Conservation (phyloP, 2,329 filamentous ascomycete species). For the Penicillium occitanis region DNA sequence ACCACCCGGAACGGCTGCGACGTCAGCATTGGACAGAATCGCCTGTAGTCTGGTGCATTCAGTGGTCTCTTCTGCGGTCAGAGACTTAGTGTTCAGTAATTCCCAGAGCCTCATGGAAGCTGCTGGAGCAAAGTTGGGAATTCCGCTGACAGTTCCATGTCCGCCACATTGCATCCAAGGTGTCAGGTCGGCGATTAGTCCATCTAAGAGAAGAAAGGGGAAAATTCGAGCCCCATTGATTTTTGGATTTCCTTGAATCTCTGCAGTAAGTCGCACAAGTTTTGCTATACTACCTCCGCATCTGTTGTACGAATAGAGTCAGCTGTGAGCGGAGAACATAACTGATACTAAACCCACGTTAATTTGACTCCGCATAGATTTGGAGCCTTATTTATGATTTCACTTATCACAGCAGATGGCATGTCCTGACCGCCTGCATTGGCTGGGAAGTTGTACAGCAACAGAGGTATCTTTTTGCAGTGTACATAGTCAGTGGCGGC, state of each 20-base stretch:
- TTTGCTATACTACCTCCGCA: constrained; percentile 29
- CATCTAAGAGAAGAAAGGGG: constrained; percentile 28
- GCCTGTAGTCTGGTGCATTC: constrained; percentile 25
- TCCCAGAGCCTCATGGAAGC: constrained; percentile 28
- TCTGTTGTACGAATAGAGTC: constrained; percentile 16
- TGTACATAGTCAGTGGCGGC: neutral
- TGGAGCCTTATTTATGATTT: constrained; percentile 23
- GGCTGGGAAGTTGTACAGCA: constrained; percentile 28
- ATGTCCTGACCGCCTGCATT: constrained; percentile 29
- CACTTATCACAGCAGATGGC: constrained; percentile 26
- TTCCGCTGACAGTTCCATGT: constrained; percentile 29
- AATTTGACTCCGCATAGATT: constrained; percentile 29
- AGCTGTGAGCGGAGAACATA: neutral
- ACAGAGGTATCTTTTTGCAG: constrained; percentile 24
- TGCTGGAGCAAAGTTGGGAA: constrained; percentile 28
- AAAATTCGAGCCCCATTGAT: constrained; percentile 23
- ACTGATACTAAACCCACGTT: constrained; percentile 23
- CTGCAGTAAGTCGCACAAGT: constrained; percentile 24
- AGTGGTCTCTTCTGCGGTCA: constrained; percentile 17
- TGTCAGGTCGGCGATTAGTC: constrained; percentile 28
- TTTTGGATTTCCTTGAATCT: constrained; percentile 21
- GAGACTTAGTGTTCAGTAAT: constrained; percentile 23
- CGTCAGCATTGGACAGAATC: constrained; percentile 26
- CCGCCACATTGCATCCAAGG: constrained; percentile 30
- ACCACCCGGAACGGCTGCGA: constrained; percentile 27